phyloP scores from a whole-genome alignment of 257 asterid species.

The Nicotiana noctiflora region DNA sequence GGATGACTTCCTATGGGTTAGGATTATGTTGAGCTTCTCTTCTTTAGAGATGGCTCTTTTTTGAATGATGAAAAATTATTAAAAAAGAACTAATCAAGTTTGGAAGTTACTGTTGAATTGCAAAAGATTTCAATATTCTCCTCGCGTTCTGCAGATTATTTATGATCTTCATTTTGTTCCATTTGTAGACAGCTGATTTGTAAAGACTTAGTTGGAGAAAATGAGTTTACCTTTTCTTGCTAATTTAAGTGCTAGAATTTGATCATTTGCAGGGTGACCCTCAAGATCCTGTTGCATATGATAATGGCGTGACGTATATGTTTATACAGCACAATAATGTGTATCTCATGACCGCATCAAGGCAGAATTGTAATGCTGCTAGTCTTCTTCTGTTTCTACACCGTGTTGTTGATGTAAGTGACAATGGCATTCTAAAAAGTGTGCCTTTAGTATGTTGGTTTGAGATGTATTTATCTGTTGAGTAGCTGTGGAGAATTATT shows the following conservation, averaged over 20 bases:
- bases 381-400: constrained; percentile 92
- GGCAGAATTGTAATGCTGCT: constrained; percentile 99
- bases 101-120: background rate
- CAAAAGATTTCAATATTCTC: background rate
- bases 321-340: constrained; percentile 93
- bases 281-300: constrained; percentile 91
- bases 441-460: background rate
- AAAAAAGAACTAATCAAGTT: background rate
- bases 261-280: constrained; percentile 66
- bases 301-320: constrained; percentile 89
- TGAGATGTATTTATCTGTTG: constrained; percentile 2
- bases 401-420: constrained; percentile 95
- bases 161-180: background rate
- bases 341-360: constrained; percentile 91
- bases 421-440: constrained; percentile 7
- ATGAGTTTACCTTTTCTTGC: background rate
- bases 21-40: background rate
- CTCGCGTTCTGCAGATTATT: background rate
- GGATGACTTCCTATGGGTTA: background rate
- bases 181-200: background rate
- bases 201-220: background rate
- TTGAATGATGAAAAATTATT: background rate
- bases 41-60: background rate
- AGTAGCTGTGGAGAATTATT: background rate
- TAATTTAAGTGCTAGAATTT: background rate